Percentiles rank a stretch among this genome's conserved stretches.
Evolutionary conservation across 805 yeast genomes (phyloP).

Genomic region (Blastobotrys americana): DNA sequence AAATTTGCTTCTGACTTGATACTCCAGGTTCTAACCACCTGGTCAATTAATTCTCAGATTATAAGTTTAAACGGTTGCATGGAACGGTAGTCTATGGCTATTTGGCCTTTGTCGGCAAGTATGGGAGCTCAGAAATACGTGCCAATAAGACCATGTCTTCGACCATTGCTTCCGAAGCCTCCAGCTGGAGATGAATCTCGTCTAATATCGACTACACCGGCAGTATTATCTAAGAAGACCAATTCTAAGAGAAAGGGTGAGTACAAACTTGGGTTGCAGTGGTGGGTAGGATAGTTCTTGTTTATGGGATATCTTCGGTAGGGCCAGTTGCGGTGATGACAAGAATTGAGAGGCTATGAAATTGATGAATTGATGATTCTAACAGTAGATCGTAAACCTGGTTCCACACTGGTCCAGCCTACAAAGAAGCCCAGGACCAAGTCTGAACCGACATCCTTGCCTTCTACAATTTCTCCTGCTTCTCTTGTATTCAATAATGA

Average conservation of each 20-base stretch:
- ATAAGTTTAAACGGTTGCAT: too few relatives aligned
- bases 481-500: not conserved
- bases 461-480: not conserved
- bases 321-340: too few relatives aligned
- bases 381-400: not conserved
- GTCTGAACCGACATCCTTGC: not conserved
- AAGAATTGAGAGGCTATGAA: too few relatives aligned
- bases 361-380: too few relatives aligned
- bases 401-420: not conserved
- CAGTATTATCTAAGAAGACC: not conserved
- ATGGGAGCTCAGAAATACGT: slow-evolving; percentile 13
- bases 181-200: slow-evolving; percentile 4
- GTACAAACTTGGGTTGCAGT: too few relatives aligned
- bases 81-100: not conserved
- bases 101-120: not conserved
- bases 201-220: not conserved
- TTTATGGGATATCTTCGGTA: too few relatives aligned
- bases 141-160: slow-evolving; percentile 30
- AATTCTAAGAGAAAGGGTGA: slow-evolving; percentile 4
- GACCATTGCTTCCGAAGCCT: slow-evolving; percentile 32
- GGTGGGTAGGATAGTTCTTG: too few relatives aligned
- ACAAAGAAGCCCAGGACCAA: not conserved
- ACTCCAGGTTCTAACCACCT: too few relatives aligned
- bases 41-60: too few relatives aligned
- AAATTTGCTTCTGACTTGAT: too few relatives aligned